These are phyloP conservation scores for Exophiala phaeomuriformis DNA, from an alignment of 2,329 filamentous ascomycete genomes.

Conservation along the genomic window DNA sequence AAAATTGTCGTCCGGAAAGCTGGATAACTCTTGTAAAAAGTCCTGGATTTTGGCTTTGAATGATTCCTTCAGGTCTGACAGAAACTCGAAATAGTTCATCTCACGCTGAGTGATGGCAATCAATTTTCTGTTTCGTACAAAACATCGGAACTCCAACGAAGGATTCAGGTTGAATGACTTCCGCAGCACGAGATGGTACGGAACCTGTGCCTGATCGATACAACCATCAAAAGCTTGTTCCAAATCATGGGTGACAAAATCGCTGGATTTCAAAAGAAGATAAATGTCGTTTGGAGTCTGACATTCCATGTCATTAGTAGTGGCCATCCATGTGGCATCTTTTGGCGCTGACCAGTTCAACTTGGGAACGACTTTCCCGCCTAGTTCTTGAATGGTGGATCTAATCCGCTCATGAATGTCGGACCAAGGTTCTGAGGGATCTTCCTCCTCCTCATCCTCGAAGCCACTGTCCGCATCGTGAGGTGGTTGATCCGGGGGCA, in stretches of 20 bases:
- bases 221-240: constrained; percentile 86
- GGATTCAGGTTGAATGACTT: constrained; percentile 86
- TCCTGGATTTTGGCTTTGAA: constrained; percentile 62
- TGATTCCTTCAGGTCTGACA: constrained; percentile 58
- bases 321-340: constrained; percentile 85
- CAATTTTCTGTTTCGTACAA: constrained; percentile 74
- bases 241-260: constrained; percentile 89
- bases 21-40: constrained; percentile 66
- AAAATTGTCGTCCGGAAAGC: constrained; percentile 70
- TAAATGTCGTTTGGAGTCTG: constrained; percentile 85
- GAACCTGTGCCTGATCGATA: constrained; percentile 44
- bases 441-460: constrained; percentile 50
- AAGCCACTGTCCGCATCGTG: constrained; percentile 43
- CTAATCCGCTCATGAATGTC: constrained; percentile 72
- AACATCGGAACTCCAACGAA: constrained; percentile 89
- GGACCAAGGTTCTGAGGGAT: constrained; percentile 51
- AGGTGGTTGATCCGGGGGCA: constrained; percentile 51
- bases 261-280: constrained; percentile 84
- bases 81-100: constrained; percentile 81
- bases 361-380: constrained; percentile 82
- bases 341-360: constrained; percentile 97
- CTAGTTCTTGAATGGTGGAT: constrained; percentile 68
- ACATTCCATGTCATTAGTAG: constrained; percentile 88
- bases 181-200: constrained; percentile 74
- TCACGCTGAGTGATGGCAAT: constrained; percentile 84